phyloP scores from a whole-genome alignment of 306 rosid species.

The Arachis hypogaea region DNA sequence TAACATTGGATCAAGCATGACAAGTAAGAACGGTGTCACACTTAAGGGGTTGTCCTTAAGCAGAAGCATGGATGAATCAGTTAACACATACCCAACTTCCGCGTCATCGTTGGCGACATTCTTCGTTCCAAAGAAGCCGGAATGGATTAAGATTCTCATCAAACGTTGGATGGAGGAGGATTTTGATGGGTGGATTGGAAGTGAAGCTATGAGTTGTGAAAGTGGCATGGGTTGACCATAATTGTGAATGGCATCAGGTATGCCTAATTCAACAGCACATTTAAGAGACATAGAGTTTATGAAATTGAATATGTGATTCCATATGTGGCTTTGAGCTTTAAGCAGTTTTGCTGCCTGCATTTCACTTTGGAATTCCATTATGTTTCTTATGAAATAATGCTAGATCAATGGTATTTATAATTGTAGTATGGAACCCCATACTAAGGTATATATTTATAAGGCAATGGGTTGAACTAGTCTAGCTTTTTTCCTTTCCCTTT shows the following conservation, averaged over 20 bases:
- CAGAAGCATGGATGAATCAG: not conserved
- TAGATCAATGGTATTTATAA: not conserved
- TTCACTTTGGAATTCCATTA: conserved; percentile 17
- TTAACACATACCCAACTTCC: conserved; percentile 20
- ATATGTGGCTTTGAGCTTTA: conserved; percentile 29
- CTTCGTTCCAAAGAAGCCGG: conserved; percentile 17
- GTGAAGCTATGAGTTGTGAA: conserved; percentile 33
- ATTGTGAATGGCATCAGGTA: conserved; percentile 4
- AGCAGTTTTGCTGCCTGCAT: conserved; percentile 8
- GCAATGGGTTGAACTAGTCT: not conserved
- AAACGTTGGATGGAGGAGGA: not conserved
- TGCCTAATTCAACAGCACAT: conserved; percentile 24
- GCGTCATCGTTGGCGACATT: not conserved
- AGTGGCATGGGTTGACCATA: conserved; percentile 39
- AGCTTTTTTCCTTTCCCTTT: no score
- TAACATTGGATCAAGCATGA: no score
- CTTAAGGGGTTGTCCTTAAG: no score
- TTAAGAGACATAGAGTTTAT: conserved; percentile 36
- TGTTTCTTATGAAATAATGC: no score
- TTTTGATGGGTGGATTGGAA: conserved; percentile 30
- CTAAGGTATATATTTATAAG: not conserved
- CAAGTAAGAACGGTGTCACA: no score
- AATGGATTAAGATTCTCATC: conserved; percentile 33
- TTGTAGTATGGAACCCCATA: not conserved
- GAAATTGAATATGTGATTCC: conserved; percentile 37